Evolutionary conservation across 148 eudicot genomes (phyloP), one percentile per base, ranked within the genome.

Genomic region (Rhododendron ovatum): DNA sequence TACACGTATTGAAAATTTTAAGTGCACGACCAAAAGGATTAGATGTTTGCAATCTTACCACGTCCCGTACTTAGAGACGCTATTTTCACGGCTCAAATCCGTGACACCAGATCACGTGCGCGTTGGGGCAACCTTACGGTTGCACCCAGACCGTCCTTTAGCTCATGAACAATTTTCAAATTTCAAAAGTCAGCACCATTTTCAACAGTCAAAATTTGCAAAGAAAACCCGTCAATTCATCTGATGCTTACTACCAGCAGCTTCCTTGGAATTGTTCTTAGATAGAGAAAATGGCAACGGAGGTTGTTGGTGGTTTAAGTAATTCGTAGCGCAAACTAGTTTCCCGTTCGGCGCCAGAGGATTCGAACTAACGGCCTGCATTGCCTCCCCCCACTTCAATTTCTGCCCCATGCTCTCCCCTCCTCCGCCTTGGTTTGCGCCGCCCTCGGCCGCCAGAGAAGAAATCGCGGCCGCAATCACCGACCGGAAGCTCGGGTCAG

Each of bases 391-490:
- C 86, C 80, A 79, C 45, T 85, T 88, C 84, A 77, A 76, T 10
- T 87, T 75, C 37, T 81, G 71, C 9, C 87, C 86, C 43, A 84
- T 41, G 26, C 75, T 35, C 43, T 85, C 87, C 3, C 81, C 84
- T 33, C 81, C 84, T 43, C 78, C 61, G 5, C 82, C 76, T 8
- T 78, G 78, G 84, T 57, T 80, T 53, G n/a, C 88, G 33, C 88
- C 88, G 7, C 88, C 85, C 65, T 86, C 85, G 33, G 86, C 92
- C 6, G 91, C 94, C 94, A 94, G 91, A 1, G 96, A 89, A 9
- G 98, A 92, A 76, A 95, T 91, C 11, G 94, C 95, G 24, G 95
- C 95, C 3, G 93, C 95, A 48, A 95, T 89, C 43, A 89, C 97
- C 20, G 95, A 93, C 82, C 89, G 95, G 69, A 93, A 93, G 82